phyloP scores from a whole-genome alignment of 192 early-diverging fungal genomes.

The Backusella morwellensis region DNA sequence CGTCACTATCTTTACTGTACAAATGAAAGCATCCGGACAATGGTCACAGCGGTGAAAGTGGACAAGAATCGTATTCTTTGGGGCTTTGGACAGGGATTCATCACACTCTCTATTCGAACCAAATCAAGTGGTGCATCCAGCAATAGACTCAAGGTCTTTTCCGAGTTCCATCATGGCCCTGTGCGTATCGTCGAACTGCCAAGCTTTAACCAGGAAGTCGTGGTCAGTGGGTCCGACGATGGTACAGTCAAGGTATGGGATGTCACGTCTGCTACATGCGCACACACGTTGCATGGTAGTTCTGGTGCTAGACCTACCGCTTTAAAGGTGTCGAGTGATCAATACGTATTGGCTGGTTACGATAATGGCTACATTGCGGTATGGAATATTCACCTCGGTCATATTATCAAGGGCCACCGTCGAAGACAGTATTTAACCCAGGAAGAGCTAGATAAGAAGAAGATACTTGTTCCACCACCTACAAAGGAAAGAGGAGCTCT shows the following conservation, averaged over 20 bases:
- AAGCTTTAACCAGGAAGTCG: slow-evolving; percentile 12
- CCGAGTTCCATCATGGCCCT: slow-evolving; percentile 53
- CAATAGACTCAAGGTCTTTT: slow-evolving; percentile 45
- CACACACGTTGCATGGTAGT: slow-evolving; percentile 29
- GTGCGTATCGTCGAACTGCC: slow-evolving; percentile 36
- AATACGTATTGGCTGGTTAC: slow-evolving; percentile 33
- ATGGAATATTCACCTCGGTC: slow-evolving; percentile 28
- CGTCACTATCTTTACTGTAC: slow-evolving; percentile 50
- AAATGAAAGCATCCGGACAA: slow-evolving; percentile 33
- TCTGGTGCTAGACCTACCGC: neutral
- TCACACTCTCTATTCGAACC: slow-evolving; percentile 49
- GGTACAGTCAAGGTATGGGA: slow-evolving; percentile 54
- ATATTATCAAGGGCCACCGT: neutral
- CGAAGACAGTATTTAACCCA: neutral
- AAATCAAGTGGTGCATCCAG: slow-evolving; percentile 16
- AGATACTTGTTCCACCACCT: neutral
- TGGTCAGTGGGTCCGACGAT: slow-evolving; percentile 53
- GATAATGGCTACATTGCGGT: slow-evolving; percentile 29
- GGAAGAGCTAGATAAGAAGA: neutral
- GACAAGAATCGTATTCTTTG: slow-evolving; percentile 61
- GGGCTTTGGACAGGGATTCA: slow-evolving; percentile 53
- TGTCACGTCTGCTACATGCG: slow-evolving; percentile 30
- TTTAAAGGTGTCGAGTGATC: slow-evolving; percentile 10
- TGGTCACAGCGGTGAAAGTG: slow-evolving; percentile 48
- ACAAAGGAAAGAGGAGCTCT: neutral